Evolutionary conservation across 2,329 filamentous ascomycete species (phyloP).

Genomic region (Coniochaeta sp.): DNA sequence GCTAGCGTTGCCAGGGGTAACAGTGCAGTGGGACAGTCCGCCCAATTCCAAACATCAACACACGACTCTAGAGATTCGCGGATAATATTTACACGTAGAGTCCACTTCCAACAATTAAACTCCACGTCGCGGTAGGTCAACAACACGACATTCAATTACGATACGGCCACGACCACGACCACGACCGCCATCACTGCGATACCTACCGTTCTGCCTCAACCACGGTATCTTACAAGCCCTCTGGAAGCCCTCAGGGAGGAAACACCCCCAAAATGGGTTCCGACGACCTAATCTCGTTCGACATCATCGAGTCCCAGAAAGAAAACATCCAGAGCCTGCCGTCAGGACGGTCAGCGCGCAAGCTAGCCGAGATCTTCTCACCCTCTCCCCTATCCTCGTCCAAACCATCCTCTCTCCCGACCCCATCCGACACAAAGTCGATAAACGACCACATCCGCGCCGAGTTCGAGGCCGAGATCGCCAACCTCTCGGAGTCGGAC

Average conservation of each 20-base stretch:
- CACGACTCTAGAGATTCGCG: background rate
- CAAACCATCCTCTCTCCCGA: constrained; percentile 43
- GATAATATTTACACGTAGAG: too few species aligned
- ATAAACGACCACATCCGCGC: constrained; percentile 72
- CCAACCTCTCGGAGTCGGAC: constrained; percentile 43
- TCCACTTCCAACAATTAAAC: background rate
- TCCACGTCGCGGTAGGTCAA: constrained; percentile 1
- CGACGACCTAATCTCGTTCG: constrained; percentile 63
- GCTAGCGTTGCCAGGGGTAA: background rate
- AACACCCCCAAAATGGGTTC: constrained; percentile 34
- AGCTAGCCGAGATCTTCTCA: constrained; percentile 76
- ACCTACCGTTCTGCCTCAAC: background rate
- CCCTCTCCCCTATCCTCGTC: constrained; percentile 38
- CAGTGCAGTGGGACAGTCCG: too few species aligned
- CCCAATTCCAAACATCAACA: background rate
- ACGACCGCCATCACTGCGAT: background rate
- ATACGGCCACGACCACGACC: background rate
- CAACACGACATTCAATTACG: background rate
- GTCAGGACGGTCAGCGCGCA: constrained; percentile 78
- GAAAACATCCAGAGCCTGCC: constrained; percentile 96
- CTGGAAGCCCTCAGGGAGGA: constrained; percentile 5
- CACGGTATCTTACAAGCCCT: too few species aligned
- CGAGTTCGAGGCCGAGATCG: constrained; percentile 80
- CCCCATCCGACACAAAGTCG: constrained; percentile 62
- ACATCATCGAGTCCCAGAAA: constrained; percentile 92